phyloP scores from a whole-genome alignment of 441 rosid genomes.

The Brassica balearica region DNA sequence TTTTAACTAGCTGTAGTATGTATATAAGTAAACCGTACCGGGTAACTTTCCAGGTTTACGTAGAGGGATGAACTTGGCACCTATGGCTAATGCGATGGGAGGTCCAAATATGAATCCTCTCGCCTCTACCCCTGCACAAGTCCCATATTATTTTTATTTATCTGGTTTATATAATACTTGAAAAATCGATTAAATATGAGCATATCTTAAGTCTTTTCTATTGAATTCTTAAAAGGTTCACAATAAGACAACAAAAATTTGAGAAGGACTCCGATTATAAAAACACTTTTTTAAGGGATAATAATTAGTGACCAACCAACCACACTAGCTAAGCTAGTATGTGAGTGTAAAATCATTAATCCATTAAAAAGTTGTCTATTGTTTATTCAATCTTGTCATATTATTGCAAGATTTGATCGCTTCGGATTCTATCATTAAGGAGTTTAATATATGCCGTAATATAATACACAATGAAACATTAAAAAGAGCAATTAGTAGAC shows the following conservation, averaged over 20 bases:
- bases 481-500: conserved; percentile 3
- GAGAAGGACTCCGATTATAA: conserved; percentile 15
- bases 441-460: conserved; percentile 9
- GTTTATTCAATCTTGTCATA: conserved; percentile 34
- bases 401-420: conserved; percentile 26
- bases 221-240: conserved; percentile 1
- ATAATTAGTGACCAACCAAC: conserved; percentile 42
- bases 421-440: conserved; percentile 31
- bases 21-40: conserved; percentile 46
- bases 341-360: conserved; percentile 31
- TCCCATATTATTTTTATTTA: background rate
- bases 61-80: conserved; percentile 84
- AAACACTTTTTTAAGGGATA: background rate
- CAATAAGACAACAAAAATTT: conserved; percentile 6
- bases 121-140: conserved; percentile 77
- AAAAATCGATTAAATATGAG: background rate
- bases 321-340: conserved; percentile 27
- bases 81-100: conserved; percentile 83
- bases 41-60: conserved; percentile 84
- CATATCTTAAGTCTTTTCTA: background rate
- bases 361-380: conserved; percentile 27
- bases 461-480: background rate
- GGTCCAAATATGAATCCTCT: conserved; percentile 94
- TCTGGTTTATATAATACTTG: background rate
- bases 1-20: background rate